Conservation (phyloP, 305 asterid genomes). For the Withania somnifera region DNA sequence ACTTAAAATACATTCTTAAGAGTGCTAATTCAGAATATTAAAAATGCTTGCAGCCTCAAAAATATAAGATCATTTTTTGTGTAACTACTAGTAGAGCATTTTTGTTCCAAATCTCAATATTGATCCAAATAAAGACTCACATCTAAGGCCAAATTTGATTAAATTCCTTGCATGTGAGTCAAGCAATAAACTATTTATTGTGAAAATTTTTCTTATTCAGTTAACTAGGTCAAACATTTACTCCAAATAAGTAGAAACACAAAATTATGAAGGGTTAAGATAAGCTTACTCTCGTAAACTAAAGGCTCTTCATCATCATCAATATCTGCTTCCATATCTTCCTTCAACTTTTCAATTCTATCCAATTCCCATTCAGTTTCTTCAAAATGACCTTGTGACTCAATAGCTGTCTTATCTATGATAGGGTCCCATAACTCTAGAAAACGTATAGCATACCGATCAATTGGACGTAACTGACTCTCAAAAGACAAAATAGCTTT, state of each 20-base stretch:
- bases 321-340: slow-evolving; percentile 97
- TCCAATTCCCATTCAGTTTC: slow-evolving; percentile 98
- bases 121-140: background rate
- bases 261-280: slow-evolving; percentile 3
- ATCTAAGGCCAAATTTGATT: background rate
- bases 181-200: background rate
- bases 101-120: background rate
- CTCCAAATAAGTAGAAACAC: background rate
- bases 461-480: slow-evolving; percentile 90
- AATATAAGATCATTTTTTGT: background rate
- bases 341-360: slow-evolving; percentile 91
- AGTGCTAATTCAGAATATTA: background rate
- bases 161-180: background rate
- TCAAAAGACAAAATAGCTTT: slow-evolving; percentile 76
- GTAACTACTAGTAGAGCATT: background rate
- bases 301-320: slow-evolving; percentile 99
- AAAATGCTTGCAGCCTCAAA: background rate
- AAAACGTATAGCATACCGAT: slow-evolving; percentile 81
- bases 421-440: slow-evolving; percentile 96
- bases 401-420: slow-evolving; percentile 61
- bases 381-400: slow-evolving; percentile 49
- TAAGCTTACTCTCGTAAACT: slow-evolving; percentile 78
- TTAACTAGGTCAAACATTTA: background rate
- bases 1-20: background rate
- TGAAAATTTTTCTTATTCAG: background rate